phyloP scores from a whole-genome alignment of 177 flowering plant species.

The Telopea speciosissima region DNA sequence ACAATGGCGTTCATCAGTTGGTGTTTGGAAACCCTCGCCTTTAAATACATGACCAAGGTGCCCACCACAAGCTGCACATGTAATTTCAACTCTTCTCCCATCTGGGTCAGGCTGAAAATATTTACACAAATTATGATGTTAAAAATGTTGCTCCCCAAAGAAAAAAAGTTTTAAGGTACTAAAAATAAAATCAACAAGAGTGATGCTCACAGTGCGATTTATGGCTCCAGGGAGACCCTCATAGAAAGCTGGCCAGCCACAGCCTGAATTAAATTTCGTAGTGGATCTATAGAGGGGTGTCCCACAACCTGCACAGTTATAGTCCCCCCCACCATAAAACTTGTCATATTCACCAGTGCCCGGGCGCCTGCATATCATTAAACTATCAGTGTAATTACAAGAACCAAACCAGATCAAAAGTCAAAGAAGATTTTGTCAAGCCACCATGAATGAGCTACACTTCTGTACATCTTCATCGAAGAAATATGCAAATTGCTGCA shows the following conservation, averaged over 20 bases:
- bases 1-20: conserved; percentile 89
- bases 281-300: conserved; percentile 70
- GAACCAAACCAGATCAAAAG: neutral
- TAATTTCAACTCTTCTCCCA: conserved; percentile 77
- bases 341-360: conserved; percentile 81
- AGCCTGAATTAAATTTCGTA: conserved; percentile 77
- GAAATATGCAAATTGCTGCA: neutral
- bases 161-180: too few relatives aligned
- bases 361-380: conserved; percentile 25
- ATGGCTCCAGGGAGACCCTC: conserved; percentile 88
- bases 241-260: conserved; percentile 90
- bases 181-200: neutral
- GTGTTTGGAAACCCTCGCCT: conserved; percentile 68
- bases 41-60: conserved; percentile 94
- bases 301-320: conserved; percentile 75
- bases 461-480: neutral
- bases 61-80: conserved; percentile 86
- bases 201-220: conserved; percentile 48
- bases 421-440: neutral
- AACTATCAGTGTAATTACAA: neutral
- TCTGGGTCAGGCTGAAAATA: conserved; percentile 73
- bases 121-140: neutral
- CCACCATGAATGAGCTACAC: neutral
- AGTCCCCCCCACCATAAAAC: conserved; percentile 57
- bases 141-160: neutral